Evolutionary conservation across 352 stramenopile genomes (phyloP).

Genomic region (Globisporangium irregulare): DNA sequence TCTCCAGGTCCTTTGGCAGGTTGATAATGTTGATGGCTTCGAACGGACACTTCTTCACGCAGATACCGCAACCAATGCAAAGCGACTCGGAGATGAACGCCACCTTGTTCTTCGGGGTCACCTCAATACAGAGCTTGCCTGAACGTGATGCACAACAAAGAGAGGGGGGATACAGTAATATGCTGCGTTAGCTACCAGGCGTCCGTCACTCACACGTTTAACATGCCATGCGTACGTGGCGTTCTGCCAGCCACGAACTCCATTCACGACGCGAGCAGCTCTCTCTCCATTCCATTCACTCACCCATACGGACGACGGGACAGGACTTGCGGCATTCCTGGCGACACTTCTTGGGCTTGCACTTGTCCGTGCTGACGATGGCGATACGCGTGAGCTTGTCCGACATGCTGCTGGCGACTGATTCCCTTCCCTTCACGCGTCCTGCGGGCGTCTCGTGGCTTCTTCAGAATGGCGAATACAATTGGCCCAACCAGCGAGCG

Average conservation of each 20-base stretch:
- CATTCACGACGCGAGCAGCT: background rate
- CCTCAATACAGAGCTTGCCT: slow-evolving; percentile 99
- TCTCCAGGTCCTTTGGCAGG: slow-evolving; percentile 98
- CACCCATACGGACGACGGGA: slow-evolving; percentile 96
- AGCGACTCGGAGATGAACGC: slow-evolving; percentile 98
- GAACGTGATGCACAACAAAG: background rate
- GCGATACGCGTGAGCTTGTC: slow-evolving; percentile 97
- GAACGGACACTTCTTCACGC: slow-evolving; percentile 99
- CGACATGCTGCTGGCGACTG: slow-evolving; percentile 40
- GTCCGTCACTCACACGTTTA: background rate
- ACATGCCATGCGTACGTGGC: background rate
- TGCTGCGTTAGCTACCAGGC: slow-evolving; percentile 7
- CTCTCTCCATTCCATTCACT: slow-evolving; percentile 14
- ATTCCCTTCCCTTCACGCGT: slow-evolving; percentile 10
- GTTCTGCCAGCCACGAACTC: background rate
- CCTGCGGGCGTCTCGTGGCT: slow-evolving; percentile 1
- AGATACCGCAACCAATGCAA: slow-evolving; percentile 99
- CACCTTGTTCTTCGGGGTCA: slow-evolving; percentile 95
- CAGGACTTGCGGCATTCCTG: slow-evolving; percentile 99
- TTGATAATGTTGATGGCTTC: slow-evolving; percentile 99
- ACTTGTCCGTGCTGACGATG: slow-evolving; percentile 98
- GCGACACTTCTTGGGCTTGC: slow-evolving; percentile 99
- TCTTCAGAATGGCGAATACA: background rate
- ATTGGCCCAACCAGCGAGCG: background rate
- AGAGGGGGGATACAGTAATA: background rate